Evolutionary conservation across 1,139 yeast genomes (phyloP).

Genomic region (Candida labiduridarum): DNA sequence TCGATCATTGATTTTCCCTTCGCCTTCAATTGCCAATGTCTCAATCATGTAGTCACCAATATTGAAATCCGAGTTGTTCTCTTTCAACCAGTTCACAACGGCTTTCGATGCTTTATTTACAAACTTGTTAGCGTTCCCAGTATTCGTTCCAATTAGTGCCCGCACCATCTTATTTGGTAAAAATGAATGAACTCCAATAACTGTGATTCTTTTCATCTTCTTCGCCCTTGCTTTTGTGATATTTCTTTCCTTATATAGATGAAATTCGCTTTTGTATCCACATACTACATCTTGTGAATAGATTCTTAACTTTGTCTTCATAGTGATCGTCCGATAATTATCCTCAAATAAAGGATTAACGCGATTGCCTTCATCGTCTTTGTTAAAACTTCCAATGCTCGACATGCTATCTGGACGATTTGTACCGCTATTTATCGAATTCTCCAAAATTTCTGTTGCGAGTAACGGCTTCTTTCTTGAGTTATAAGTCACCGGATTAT

Average conservation of each 20-base stretch:
- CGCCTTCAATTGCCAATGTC: conserved; percentile 55
- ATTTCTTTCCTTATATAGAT: conserved; percentile 30
- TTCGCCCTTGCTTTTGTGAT: conserved; percentile 19
- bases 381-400: conserved; percentile 2
- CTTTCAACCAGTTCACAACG: conserved; percentile 41
- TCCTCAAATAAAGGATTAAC: conserved; percentile 9
- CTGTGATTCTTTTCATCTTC: conserved; percentile 35
- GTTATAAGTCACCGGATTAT: conserved; percentile 40
- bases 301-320: conserved; percentile 41
- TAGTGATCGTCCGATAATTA: conserved; percentile 41
- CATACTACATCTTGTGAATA: conserved; percentile 34
- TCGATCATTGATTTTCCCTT: conserved; percentile 48
- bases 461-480: conserved; percentile 36
- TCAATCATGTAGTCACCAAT: conserved; percentile 34
- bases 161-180: conserved; percentile 54
- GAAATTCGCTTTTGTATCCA: conserved; percentile 32
- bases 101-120: conserved; percentile 39
- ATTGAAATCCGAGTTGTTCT: conserved; percentile 24
- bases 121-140: conserved; percentile 44
- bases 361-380: not conserved
- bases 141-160: conserved; percentile 47
- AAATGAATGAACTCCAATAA: conserved; percentile 55
- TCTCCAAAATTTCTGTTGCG: conserved; percentile 41
- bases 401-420: conserved; percentile 6
- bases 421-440: conserved; percentile 8